These are phyloP conservation scores for Orbilia blumenaviensis DNA, from an alignment of 2,329 filamentous ascomycete species.

Conservation along the genomic window DNA sequence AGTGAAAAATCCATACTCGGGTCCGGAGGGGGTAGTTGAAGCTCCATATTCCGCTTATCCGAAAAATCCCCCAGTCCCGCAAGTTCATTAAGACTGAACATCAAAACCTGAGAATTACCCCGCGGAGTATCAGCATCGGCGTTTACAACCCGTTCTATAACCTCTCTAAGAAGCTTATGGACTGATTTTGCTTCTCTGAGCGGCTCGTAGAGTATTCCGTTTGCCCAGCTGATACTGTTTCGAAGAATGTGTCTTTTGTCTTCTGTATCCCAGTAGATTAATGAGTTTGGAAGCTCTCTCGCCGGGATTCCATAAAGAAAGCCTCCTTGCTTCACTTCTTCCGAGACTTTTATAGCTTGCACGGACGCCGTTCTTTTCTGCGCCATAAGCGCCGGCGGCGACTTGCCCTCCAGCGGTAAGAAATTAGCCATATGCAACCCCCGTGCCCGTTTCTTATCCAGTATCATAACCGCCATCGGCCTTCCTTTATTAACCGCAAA, in stretches of 20 bases:
- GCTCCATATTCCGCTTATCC: neutral
- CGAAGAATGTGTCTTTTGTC: neutral
- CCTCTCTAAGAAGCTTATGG: slow-evolving; percentile 17
- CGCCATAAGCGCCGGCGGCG: neutral
- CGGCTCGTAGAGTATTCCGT: slow-evolving; percentile 19
- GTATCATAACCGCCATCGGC: slow-evolving; percentile 14
- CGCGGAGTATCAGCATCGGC: neutral
- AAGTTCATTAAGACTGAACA: neutral
- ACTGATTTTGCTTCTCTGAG: neutral
- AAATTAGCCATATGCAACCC: slow-evolving; percentile 37
- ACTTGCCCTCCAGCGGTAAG: neutral
- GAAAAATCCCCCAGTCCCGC: neutral
- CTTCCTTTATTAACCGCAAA: neutral
- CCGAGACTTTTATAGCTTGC: neutral
- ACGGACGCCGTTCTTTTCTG: neutral
- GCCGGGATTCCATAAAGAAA: neutral
- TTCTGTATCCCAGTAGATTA: slow-evolving; percentile 19
- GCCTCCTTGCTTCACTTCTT: neutral
- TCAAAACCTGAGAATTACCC: neutral
- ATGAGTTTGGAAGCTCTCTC: slow-evolving; percentile 3
- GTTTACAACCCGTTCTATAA: slow-evolving; percentile 16
- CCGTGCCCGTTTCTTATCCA: slow-evolving; percentile 2
- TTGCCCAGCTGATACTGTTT: slow-evolving; percentile 5
- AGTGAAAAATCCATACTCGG: neutral
- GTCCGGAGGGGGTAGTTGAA: neutral